phyloP scores from a whole-genome alignment of 2,329 filamentous ascomycete genomes.

The Sodiomyces alkalinus region DNA sequence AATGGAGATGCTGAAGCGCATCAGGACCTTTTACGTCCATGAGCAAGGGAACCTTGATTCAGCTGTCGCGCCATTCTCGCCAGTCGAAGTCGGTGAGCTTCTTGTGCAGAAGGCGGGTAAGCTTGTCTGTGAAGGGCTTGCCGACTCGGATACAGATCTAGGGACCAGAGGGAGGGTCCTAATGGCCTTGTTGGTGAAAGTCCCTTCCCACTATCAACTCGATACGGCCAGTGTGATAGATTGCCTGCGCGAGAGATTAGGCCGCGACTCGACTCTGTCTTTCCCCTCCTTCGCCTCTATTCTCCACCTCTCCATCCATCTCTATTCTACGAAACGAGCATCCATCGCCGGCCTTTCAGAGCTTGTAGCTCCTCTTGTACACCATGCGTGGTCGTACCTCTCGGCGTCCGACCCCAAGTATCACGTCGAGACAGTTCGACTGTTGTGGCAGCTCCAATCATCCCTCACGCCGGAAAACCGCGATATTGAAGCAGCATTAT shows the following conservation, averaged over 20 bases:
- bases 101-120: conserved; percentile 45
- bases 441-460: conserved; percentile 72
- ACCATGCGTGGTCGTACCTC: conserved; percentile 64
- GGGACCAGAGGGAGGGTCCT: conserved; percentile 45
- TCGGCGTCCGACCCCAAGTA: conserved; percentile 78
- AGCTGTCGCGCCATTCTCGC: conserved; percentile 41
- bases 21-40: conserved; percentile 51
- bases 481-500: conserved; percentile 67
- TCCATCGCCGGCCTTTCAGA: conserved; percentile 35
- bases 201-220: conserved; percentile 23
- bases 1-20: conserved; percentile 41
- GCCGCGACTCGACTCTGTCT: conserved; percentile 19
- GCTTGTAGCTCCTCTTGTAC: conserved; percentile 54
- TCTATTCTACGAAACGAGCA: conserved; percentile 39
- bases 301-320: conserved; percentile 39
- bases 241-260: conserved; percentile 34
- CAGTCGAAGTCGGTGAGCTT: conserved; percentile 41
- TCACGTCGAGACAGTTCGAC: conserved; percentile 81
- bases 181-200: conserved; percentile 40
- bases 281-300: conserved; percentile 45
- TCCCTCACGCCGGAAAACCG: conserved; percentile 51
- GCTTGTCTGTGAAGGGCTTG: conserved; percentile 32
- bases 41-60: conserved; percentile 57
- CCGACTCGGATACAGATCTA: conserved; percentile 28
- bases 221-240: conserved; percentile 32